A percentile compares a stretch with the other conserved stretches of the same genome.
phyloP scores from a whole-genome alignment of 2,329 filamentous ascomycete genomes.

The Alternaria ventricosa region DNA sequence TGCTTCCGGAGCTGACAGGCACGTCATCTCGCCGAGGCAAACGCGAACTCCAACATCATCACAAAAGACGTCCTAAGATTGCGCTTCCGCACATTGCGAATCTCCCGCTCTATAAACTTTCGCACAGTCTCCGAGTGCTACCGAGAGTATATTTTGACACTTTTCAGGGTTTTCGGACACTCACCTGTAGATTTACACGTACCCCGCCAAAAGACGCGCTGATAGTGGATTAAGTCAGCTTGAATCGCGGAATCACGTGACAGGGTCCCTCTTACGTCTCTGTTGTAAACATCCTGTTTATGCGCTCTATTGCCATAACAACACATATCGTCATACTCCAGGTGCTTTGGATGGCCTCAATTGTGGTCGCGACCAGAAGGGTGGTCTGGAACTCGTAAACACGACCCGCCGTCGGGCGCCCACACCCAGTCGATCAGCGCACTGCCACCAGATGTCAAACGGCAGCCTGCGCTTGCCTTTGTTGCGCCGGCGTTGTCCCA shows the following conservation, averaged over 20 bases:
- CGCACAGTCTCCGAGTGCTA: neutral
- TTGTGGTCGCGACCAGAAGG: conserved; percentile 25
- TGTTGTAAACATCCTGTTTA: conserved; percentile 19
- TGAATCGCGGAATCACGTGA: conserved; percentile 22
- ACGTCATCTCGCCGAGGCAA: conserved; percentile 23
- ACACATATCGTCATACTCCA: conserved; percentile 12
- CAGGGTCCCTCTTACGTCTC: no score
- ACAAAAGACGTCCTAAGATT: conserved; percentile 19
- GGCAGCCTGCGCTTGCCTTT: conserved; percentile 22
- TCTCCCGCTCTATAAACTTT: neutral
- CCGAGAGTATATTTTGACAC: no score
- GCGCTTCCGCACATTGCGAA: conserved; percentile 18
- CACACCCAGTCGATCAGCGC: conserved; percentile 37
- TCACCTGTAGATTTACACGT: neutral
- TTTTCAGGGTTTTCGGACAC: neutral
- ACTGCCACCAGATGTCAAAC: conserved; percentile 37
- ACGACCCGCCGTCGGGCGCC: conserved; percentile 26
- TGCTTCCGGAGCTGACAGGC: neutral
- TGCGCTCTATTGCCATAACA: conserved; percentile 22
- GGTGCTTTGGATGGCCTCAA: conserved; percentile 19
- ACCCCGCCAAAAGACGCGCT: conserved; percentile 1
- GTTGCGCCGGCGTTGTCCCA: conserved; percentile 20
- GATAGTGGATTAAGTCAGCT: neutral
- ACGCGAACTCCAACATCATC: conserved; percentile 22
- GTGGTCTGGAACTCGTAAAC: conserved; percentile 18